Evolutionary conservation across 441 rosid species (phyloP).

Genomic region (Eutrema salsugineum): DNA sequence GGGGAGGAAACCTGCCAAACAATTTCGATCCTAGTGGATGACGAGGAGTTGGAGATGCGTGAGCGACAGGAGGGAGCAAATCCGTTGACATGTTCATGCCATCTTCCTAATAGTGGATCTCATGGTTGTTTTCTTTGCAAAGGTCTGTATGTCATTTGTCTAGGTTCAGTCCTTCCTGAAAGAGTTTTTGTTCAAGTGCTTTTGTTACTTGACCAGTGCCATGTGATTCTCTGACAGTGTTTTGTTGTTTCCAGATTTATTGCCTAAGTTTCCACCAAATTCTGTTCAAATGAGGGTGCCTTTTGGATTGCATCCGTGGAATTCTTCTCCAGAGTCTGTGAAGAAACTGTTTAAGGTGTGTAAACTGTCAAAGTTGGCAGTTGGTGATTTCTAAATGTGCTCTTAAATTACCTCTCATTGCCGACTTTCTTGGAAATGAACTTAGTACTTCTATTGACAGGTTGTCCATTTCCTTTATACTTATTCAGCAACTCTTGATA

Average conservation of each 20-base stretch:
- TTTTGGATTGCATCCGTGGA: slow-evolving; percentile 74
- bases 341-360: slow-evolving; percentile 93
- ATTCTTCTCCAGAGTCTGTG: slow-evolving; percentile 66
- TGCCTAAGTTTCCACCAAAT: slow-evolving; percentile 86
- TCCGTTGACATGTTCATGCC: slow-evolving; percentile 58
- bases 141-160: slow-evolving; percentile 46
- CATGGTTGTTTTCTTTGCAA: slow-evolving; percentile 73
- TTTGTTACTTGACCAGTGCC: not conserved
- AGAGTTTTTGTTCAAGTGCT: not conserved
- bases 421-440: slow-evolving; percentile 15
- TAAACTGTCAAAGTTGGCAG: not conserved
- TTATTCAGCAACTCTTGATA: slow-evolving; percentile 55
- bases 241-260: slow-evolving; percentile 54
- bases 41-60: slow-evolving; percentile 88
- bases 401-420: slow-evolving; percentile 8
- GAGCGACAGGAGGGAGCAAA: slow-evolving; percentile 67
- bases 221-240: slow-evolving; percentile 2
- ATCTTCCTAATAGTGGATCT: slow-evolving; percentile 48
- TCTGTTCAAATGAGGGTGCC: slow-evolving; percentile 85
- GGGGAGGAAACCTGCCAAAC: slow-evolving; percentile 39
- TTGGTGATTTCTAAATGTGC: slow-evolving; percentile 1
- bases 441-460: slow-evolving; percentile 48
- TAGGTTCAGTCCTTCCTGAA: slow-evolving; percentile 9
- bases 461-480: slow-evolving; percentile 90
- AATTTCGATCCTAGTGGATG: slow-evolving; percentile 61